Percentiles rank a stretch among this genome's conserved stretches.
Evolutionary conservation across 495 filamentous ascomycete species (phyloP).

Genomic region (Neurospora cerealis): DNA sequence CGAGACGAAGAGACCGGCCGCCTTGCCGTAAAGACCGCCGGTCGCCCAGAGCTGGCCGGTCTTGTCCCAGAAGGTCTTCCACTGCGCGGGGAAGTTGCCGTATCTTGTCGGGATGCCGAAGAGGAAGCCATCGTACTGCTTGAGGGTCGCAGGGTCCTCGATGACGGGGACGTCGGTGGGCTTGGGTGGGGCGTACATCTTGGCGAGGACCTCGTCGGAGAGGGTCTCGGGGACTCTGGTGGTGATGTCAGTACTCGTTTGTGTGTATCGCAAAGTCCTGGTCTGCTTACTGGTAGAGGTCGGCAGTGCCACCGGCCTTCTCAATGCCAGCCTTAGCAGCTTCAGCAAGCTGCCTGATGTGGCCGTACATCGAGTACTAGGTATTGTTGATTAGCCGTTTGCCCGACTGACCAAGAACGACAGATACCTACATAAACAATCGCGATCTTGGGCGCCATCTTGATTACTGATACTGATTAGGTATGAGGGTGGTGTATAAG

Average conservation of each 20-base stretch:
- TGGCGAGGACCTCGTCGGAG: conserved; percentile 60
- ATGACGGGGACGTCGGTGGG: conserved; percentile 52
- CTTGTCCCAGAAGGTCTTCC: conserved; percentile 84
- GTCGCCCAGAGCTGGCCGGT: conserved; percentile 62
- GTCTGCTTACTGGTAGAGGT: conserved; percentile 65
- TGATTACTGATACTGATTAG: conserved; percentile 21
- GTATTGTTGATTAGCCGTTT: conserved; percentile 29
- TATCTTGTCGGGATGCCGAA: conserved; percentile 97
- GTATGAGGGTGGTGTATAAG: conserved; percentile 6
- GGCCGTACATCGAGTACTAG: conserved; percentile 90
- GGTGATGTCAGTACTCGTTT: background rate
- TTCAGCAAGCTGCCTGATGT: conserved; percentile 74
- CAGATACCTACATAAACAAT: conserved; percentile 67
- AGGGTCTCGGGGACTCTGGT: conserved; percentile 78
- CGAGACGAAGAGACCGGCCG: conserved; percentile 83
- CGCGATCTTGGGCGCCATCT: conserved; percentile 86
- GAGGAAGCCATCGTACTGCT: conserved; percentile 80
- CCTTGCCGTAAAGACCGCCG: conserved; percentile 81
- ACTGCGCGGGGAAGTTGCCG: conserved; percentile 97
- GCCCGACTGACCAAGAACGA: conserved; percentile 5
- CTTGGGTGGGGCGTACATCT: conserved; percentile 85
- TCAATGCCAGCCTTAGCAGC: conserved; percentile 88
- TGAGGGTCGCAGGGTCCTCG: conserved; percentile 52
- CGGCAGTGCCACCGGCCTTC: conserved; percentile 68
- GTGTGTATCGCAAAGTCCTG: too few species aligned